phyloP scores from a whole-genome alignment of 495 filamentous ascomycete genomes.

The Aspergillus indologenus region DNA sequence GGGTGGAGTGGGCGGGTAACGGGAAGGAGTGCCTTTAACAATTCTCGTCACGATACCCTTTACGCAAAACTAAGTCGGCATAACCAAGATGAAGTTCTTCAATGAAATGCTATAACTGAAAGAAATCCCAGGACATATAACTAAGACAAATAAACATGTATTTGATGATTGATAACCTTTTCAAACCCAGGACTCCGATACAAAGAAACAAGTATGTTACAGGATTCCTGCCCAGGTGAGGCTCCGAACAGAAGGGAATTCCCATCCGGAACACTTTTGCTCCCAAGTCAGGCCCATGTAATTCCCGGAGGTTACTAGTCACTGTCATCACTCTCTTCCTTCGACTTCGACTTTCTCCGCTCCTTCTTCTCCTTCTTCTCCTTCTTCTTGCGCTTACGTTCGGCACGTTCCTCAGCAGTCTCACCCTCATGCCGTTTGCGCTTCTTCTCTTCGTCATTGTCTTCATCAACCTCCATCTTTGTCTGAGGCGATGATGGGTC shows the following conservation, averaged over 20 bases:
- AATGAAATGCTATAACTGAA: background rate
- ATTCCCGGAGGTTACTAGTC: slow-evolving; percentile 45
- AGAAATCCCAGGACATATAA: slow-evolving; percentile 6
- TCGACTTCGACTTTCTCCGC: slow-evolving; percentile 59
- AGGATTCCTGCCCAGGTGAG: slow-evolving; percentile 31
- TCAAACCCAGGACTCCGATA: slow-evolving; percentile 45
- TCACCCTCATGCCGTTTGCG: slow-evolving; percentile 80
- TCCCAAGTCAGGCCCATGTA: slow-evolving; percentile 17
- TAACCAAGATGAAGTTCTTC: background rate
- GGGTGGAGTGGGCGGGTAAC: too few species aligned
- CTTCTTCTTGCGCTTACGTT: slow-evolving; percentile 73
- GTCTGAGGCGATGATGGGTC: slow-evolving; percentile 28
- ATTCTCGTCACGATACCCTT: too few species aligned
- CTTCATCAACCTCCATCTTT: slow-evolving; percentile 42
- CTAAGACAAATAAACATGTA: slow-evolving; percentile 17
- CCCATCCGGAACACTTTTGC: slow-evolving; percentile 3
- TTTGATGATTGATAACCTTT: slow-evolving; percentile 33
- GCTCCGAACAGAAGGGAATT: background rate
- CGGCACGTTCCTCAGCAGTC: slow-evolving; percentile 70
- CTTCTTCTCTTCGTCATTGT: slow-evolving; percentile 61
- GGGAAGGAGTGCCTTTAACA: too few species aligned
- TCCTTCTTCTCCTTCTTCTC: slow-evolving; percentile 71
- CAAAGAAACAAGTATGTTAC: slow-evolving; percentile 40
- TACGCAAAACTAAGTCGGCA: too few species aligned
- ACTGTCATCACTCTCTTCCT: slow-evolving; percentile 56